These are phyloP conservation scores for Phialocephala sp. DNA, from an alignment of 2,329 filamentous ascomycete species.

Conservation along the genomic window DNA sequence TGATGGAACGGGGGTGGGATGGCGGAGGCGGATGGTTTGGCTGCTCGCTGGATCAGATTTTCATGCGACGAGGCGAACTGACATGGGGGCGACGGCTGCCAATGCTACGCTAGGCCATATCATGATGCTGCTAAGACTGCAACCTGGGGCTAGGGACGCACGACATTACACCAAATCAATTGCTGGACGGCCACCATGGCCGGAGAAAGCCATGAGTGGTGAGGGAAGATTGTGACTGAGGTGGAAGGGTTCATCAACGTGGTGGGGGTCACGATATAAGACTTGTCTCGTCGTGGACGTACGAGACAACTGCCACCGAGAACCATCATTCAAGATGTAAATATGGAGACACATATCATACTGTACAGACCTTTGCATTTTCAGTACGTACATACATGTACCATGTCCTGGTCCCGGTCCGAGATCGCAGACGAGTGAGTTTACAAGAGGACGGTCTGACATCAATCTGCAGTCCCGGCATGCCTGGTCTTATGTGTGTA, in stretches of 20 bases:
- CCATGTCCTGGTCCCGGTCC: not conserved
- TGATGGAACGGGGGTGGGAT: not conserved
- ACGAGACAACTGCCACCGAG: not conserved
- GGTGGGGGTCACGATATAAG: not conserved
- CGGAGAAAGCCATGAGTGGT: not conserved
- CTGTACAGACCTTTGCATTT: too few species aligned
- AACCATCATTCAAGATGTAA: not conserved
- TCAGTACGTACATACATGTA: not conserved
- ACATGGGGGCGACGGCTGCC: not conserved
- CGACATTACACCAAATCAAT: conserved; percentile 7
- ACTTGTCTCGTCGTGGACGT: not conserved
- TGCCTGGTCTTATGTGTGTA: not conserved
- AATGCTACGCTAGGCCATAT: not conserved
- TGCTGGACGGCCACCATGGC: not conserved
- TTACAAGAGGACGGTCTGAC: not conserved
- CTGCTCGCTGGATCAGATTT: not conserved
- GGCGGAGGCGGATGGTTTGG: not conserved
- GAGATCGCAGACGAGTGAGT: not conserved
- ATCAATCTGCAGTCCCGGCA: conserved; percentile 3
- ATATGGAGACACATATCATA: not conserved
- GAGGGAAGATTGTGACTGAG: not conserved
- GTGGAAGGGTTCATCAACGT: not conserved
- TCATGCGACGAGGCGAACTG: conserved; percentile 9
- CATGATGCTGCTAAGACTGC: conserved; percentile 3
- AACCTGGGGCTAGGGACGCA: not conserved